phyloP scores from a whole-genome alignment of 257 asterid genomes.

The Jacaranda copaia region DNA sequence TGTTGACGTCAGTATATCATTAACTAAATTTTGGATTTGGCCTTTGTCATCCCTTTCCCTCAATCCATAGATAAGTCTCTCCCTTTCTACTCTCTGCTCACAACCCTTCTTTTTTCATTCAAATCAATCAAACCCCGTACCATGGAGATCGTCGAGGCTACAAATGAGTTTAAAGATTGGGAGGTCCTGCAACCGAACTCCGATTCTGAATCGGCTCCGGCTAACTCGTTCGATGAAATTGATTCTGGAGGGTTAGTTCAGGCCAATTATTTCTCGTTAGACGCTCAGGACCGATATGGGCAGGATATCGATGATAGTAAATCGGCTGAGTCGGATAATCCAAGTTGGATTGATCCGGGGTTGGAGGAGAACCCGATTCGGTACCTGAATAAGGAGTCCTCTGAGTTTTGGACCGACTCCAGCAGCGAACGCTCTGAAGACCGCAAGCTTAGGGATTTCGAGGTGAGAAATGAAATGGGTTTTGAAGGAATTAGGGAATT shows the following conservation, averaged over 20 bases:
- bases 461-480: constrained; percentile 46
- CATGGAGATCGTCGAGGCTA: constrained; percentile 56
- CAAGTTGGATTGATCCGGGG: constrained; percentile 86
- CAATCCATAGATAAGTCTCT: constrained; percentile 1
- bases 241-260: constrained; percentile 58
- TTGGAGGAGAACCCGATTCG: constrained; percentile 53
- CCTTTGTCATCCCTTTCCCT: background rate
- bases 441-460: constrained; percentile 50
- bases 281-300: constrained; percentile 43
- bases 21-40: constrained; percentile 28
- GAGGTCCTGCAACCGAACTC: constrained; percentile 67
- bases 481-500: constrained; percentile 47
- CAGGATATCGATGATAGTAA: constrained; percentile 49
- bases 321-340: constrained; percentile 71
- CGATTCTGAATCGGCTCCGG: constrained; percentile 46
- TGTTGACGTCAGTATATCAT: background rate
- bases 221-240: constrained; percentile 47
- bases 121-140: background rate
- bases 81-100: constrained; percentile 19
- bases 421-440: constrained; percentile 67
- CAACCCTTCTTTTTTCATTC: background rate
- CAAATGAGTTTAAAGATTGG: constrained; percentile 75
- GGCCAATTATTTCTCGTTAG: constrained; percentile 70
- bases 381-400: constrained; percentile 47
- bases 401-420: constrained; percentile 79